Evolutionary conservation across 192 early-diverging fungal species (phyloP), one percentile per base, ranked within the genome.

Genomic region (Spizellomyces punctatus): DNA sequence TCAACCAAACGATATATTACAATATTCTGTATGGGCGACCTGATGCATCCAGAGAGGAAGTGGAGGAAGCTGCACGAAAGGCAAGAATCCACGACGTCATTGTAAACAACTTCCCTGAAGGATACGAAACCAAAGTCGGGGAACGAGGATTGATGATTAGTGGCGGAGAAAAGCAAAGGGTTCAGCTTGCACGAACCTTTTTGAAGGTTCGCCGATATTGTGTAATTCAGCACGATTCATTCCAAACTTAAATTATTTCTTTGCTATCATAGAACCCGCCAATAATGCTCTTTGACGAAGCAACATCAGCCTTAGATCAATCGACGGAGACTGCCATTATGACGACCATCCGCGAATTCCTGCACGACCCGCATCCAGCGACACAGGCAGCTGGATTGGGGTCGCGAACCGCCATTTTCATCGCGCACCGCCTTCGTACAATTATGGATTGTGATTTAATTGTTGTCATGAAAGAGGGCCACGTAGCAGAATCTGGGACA

Each of bases 11-110:
- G 0, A 90, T 99, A 47, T 89, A 84, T 72, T 89, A 97, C 76
- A 99, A 99, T 69, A 96, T 99, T 62, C 72, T 82, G 17, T 99
- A 99, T 72, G 98, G 96, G 12, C 82, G 89, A 17, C 82, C 90
- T 19, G 75, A 65, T 27, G 77, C 78, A 10, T 59, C 56, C 6
- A 62, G 67, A 14, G 84, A 82, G 36, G 90, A 98, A 17, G 88
- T 95, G 8, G 75, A 82, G 16, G 79, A 81, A 19, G 94, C 95
- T 5, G 92, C 93, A 0, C 79, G 87, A 46, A 83, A 78, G 55
- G 95, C 95, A 3, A 82, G 88, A 19, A 88, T 96, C 46, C 90
- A 94, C 64, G 85, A 90, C 56, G 88, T 85, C 45, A 92, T 95
- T 52, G 81, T 88, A 73, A 65, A 79, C 46, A 76, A 82, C 36